Percentiles rank a stretch among this genome's conserved stretches.
Conservation (phyloP, 2,329 filamentous ascomycete genomes). For the Arthrobotrys sinensis region DNA sequence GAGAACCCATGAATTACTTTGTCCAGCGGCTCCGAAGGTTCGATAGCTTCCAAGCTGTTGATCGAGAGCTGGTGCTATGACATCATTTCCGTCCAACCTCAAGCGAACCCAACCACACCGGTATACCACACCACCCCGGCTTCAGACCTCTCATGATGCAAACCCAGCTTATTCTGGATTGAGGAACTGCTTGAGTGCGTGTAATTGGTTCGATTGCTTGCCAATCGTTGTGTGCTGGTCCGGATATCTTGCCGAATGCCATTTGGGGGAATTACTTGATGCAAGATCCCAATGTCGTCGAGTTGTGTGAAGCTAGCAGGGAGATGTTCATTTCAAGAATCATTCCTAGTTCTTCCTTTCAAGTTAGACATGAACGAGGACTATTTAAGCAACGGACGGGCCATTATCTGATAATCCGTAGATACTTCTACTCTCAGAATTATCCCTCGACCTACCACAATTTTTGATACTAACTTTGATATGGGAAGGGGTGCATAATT, state of each 20-base stretch:
- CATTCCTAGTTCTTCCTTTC: neutral
- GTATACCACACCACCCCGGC: neutral
- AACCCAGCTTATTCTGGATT: conserved; percentile 10
- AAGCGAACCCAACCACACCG: conserved; percentile 17
- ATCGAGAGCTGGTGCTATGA: conserved; percentile 14
- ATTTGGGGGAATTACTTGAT: conserved; percentile 36
- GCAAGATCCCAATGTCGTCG: conserved; percentile 31
- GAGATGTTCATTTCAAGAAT: conserved; percentile 30
- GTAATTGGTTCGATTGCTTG: conserved; percentile 15
- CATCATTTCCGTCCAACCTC: conserved; percentile 34
- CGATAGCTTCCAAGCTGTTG: neutral
- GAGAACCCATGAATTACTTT: neutral
- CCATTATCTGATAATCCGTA: neutral
- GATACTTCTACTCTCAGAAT: neutral
- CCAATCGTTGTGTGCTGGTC: conserved; percentile 14
- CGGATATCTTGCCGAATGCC: conserved; percentile 51
- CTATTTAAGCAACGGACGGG: conserved; percentile 33
- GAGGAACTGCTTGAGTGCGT: conserved; percentile 10
- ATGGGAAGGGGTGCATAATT: too few relatives aligned
- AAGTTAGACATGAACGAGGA: neutral
- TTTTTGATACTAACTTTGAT: neutral
- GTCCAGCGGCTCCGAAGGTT: neutral
- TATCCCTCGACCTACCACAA: neutral
- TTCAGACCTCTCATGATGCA: conserved; percentile 25
- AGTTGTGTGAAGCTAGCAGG: neutral